phyloP scores from a whole-genome alignment of 73 alveolate species.

The Paramecium sonneborni region DNA sequence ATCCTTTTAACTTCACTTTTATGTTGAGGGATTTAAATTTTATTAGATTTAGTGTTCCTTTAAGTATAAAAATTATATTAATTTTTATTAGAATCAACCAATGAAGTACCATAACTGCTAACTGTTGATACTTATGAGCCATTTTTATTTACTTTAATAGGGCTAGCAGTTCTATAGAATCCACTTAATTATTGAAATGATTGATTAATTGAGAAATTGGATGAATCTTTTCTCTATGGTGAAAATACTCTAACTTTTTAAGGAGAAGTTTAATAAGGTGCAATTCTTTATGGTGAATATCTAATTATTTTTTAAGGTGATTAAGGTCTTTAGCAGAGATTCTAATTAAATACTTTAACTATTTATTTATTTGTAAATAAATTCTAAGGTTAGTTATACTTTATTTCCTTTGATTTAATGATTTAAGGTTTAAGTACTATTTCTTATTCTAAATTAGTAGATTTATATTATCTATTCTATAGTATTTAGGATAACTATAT shows the following conservation, averaged over 20 bases:
- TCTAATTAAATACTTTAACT: neutral
- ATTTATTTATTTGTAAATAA: neutral
- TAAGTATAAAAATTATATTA: neutral
- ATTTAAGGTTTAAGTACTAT: neutral
- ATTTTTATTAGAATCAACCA: neutral
- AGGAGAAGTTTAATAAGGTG: neutral
- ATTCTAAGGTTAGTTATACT: neutral
- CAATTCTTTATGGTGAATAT: neutral
- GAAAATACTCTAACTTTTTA: neutral
- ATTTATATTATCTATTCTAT: neutral
- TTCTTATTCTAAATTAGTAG: neutral
- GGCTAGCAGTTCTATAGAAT: neutral
- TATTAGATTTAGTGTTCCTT: neutral
- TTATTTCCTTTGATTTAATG: neutral
- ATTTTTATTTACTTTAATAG: neutral
- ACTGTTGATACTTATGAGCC: neutral
- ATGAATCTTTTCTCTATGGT: neutral
- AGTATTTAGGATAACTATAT: neutral
- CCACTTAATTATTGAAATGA: neutral
- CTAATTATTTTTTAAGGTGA: neutral
- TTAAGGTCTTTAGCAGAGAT: neutral
- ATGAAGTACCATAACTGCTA: neutral
- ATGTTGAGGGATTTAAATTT: neutral
- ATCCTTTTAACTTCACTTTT: neutral
- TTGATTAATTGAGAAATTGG: neutral